A percentile compares a stretch with the other conserved stretches of the same genome.
These are phyloP conservation scores for Coprinopsis cinerea DNA, from an alignment of 768 basidiomycete genomes.

Conservation along the genomic window DNA sequence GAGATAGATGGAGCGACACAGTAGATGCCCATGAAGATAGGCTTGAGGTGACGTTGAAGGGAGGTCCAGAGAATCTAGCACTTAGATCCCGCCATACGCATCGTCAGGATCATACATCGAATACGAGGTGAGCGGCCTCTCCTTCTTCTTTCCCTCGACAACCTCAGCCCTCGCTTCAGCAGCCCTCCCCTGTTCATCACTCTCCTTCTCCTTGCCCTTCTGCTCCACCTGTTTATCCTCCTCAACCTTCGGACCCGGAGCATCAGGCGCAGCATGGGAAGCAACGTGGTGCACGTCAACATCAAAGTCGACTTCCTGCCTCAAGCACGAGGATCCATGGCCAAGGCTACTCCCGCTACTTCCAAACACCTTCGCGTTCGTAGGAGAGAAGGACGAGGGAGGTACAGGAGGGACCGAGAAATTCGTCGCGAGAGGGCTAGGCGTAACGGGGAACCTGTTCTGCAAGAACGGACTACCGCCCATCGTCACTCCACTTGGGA, in stretches of 20 bases:
- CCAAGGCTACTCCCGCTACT: not conserved
- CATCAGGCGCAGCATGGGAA: too few species aligned
- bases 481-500: conserved; percentile 12
- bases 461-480: conserved; percentile 8
- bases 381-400: too few species aligned
- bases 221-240: too few species aligned
- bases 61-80: too few species aligned
- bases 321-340: not conserved
- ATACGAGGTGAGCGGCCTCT: conserved; percentile 38
- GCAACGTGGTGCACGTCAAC: not conserved
- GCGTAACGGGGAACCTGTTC: conserved; percentile 29
- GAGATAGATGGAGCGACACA: too few species aligned
- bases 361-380: too few species aligned
- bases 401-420: conserved; percentile 25
- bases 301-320: not conserved
- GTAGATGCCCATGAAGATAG: too few species aligned
- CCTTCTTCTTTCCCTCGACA: conserved; percentile 13
- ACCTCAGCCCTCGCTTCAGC: not conserved
- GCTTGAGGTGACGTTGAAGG: too few species aligned
- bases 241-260: too few species aligned
- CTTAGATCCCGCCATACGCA: conserved; percentile 64
- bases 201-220: not conserved
- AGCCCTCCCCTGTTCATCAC: not conserved
- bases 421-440: conserved; percentile 36
- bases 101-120: conserved; percentile 55